A percentile compares a stretch with the other conserved stretches of the same genome.
Evolutionary conservation across 495 filamentous ascomycete genomes (phyloP).

Genomic region (Viridothelium virens): DNA sequence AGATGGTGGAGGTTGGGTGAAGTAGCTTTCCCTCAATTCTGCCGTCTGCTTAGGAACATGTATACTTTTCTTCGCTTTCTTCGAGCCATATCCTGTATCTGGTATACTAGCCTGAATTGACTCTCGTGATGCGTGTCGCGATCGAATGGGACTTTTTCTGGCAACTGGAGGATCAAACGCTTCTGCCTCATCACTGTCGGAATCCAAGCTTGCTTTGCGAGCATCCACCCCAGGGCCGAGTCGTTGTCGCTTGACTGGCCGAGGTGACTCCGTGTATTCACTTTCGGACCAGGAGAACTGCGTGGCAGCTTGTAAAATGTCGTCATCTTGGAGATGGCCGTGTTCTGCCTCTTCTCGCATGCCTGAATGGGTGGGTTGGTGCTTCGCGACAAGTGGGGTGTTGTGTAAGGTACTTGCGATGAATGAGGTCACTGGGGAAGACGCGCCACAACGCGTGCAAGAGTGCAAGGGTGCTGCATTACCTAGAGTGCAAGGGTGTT

Average conservation of each 20-base stretch:
- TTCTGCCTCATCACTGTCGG: slow-evolving; percentile 15
- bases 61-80: slow-evolving; percentile 27
- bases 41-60: slow-evolving; percentile 24
- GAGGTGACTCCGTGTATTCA: slow-evolving; percentile 16
- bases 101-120: slow-evolving; percentile 10
- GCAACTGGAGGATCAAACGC: slow-evolving; percentile 17
- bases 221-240: slow-evolving; percentile 1
- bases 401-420: not conserved
- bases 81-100: slow-evolving; percentile 11
- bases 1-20: slow-evolving; percentile 31
- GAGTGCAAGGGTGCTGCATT: slow-evolving; percentile 4
- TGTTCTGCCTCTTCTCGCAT: not conserved
- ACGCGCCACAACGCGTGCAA: not conserved
- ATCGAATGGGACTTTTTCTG: not conserved
- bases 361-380: not conserved
- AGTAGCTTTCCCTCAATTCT: slow-evolving; percentile 24
- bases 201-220: not conserved
- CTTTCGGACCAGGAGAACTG: slow-evolving; percentile 2
- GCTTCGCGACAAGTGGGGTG: not conserved
- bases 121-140: not conserved
- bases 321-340: not conserved
- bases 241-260: slow-evolving; percentile 19
- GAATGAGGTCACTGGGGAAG: not conserved
- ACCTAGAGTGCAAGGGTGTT: not conserved
- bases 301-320: not conserved